These are phyloP conservation scores for Durio zibethinus DNA, from an alignment of 345 rosid species.

Conservation along the genomic window DNA sequence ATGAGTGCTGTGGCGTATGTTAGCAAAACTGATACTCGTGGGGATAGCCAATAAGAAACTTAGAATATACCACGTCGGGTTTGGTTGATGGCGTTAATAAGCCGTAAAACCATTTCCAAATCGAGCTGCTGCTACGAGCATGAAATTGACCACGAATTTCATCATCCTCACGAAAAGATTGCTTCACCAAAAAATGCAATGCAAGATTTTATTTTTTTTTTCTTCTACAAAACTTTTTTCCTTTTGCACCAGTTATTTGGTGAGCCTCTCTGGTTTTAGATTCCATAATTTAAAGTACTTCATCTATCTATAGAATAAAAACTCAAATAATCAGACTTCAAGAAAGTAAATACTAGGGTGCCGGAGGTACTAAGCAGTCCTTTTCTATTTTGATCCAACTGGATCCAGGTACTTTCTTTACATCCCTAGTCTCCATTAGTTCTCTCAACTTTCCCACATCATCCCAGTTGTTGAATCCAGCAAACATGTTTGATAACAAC, in stretches of 20 bases:
- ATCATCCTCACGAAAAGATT: neutral
- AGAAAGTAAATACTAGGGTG: neutral
- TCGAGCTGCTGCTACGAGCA: neutral
- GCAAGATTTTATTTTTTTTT: no score
- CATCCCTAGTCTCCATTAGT: constrained; percentile 41
- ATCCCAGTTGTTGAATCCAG: constrained; percentile 46
- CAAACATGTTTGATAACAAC: constrained; percentile 48
- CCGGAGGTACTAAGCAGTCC: neutral
- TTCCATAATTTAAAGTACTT: neutral
- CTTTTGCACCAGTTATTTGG: neutral
- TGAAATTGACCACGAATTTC: neutral
- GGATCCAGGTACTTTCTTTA: constrained; percentile 53
- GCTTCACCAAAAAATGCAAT: neutral
- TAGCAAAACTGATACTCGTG: neutral
- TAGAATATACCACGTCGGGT: neutral
- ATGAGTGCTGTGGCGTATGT: neutral
- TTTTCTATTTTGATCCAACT: constrained; percentile 41
- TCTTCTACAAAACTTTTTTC: neutral
- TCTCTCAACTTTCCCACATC: constrained; percentile 41
- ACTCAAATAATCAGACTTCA: neutral
- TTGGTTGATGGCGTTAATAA: neutral
- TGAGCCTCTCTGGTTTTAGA: neutral
- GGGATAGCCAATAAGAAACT: constrained; percentile 5
- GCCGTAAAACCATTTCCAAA: neutral
- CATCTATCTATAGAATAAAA: neutral